Conservation (phyloP, 2,329 filamentous ascomycete genomes). For the Trichoderma sp. region DNA sequence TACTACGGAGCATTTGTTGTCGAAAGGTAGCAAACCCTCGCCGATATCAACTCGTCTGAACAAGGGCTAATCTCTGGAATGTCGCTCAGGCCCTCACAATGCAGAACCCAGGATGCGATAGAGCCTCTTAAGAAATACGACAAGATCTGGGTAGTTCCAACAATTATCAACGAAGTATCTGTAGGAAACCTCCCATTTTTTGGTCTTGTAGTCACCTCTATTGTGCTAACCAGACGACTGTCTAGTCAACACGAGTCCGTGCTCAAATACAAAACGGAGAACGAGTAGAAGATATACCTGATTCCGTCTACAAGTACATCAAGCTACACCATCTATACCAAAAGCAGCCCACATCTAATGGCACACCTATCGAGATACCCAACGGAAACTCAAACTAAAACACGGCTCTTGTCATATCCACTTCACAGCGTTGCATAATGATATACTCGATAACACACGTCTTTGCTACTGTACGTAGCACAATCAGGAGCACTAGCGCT, state of each 20-base stretch:
- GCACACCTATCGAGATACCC: neutral
- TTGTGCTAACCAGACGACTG: constrained; percentile 42
- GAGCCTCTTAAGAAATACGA: constrained; percentile 74
- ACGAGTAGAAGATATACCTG: constrained; percentile 72
- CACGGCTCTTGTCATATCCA: neutral
- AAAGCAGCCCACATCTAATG: neutral
- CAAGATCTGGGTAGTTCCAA: constrained; percentile 80
- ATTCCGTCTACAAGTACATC: constrained; percentile 71
- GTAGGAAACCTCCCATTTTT: neutral
- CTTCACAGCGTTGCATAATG: constrained; percentile 5
- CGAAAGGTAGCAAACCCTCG: constrained; percentile 48
- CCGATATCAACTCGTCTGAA: no score
- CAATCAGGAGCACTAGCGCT: neutral
- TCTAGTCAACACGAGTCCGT: constrained; percentile 72
- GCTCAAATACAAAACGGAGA: constrained; percentile 74
- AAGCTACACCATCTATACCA: constrained; percentile 62
- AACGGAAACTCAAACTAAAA: constrained; percentile 13
- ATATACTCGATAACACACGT: neutral
- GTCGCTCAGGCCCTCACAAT: constrained; percentile 60
- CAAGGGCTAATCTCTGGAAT: neutral
- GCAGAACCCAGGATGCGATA: constrained; percentile 80
- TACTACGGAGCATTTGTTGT: constrained; percentile 78
- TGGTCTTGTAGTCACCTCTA: neutral
- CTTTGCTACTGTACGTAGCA: neutral
- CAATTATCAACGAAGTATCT: constrained; percentile 71